Base-by-base conservation (phyloP, 2,329 filamentous ascomycete genomes). In the Calonectria leucothoes region DNA sequence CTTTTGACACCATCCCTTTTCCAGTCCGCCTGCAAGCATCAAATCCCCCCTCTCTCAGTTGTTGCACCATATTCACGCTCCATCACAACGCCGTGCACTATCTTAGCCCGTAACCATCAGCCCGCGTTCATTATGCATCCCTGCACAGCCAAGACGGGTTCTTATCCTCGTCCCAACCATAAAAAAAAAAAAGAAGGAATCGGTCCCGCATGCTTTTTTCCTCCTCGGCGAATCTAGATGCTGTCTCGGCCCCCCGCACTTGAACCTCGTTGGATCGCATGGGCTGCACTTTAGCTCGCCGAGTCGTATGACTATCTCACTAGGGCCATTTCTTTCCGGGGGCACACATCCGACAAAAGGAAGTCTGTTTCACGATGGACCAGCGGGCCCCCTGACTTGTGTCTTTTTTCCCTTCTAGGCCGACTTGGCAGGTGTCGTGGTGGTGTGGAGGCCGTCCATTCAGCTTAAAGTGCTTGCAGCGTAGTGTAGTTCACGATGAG, bases 11-110 rank as follows among this genome's bases (percentile, higher is more conserved):
- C 57, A 73, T 57, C 45, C 27, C 64, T 49, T 48, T 52, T 31
- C 66, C 52, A 76, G 75, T 39, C 72, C 69, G 69, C 74, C 68
- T 69, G 48, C 42, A 67, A 65, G 29, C 45, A 67, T 59, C 23
- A 65, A 73, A 48, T 68, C 25, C 55, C 45, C 37, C 52, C 48
- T 64, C 77, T 61, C 65, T 72, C 59, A 63, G 31, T 70, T 69
- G 69, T 77, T 77, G 70, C 73, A 66, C 71, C 73, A 75, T 78
- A 75, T 81, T 81, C 79, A 81, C 79, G 79, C 70, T 52, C 31
- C 61, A 76, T 64, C 71, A 75, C 63, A 68, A 49, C 74, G 77
- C 66, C 79, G 78, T 81, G 79, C 78, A 78, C 72, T 45, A 65
- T 70, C 72, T 70, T 70, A 67, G 67, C 69, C 66, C 72, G 71